A percentile compares a stretch with the other conserved stretches of the same genome.
phyloP scores from a whole-genome alignment of 768 basidiomycete species.

The Trametes maxima region DNA sequence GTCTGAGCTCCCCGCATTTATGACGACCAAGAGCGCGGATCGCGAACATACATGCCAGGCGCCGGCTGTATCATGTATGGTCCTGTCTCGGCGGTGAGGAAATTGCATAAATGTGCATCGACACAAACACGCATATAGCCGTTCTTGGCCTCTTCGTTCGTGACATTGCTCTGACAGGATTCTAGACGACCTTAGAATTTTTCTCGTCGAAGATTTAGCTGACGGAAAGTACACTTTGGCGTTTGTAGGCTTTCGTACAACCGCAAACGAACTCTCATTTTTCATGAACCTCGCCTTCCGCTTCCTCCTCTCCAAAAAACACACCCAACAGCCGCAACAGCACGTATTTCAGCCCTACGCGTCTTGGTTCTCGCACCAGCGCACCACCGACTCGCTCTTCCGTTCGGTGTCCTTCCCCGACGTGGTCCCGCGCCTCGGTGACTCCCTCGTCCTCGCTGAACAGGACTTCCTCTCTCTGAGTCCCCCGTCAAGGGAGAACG shows the following conservation, averaged over 20 bases:
- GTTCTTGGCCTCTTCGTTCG: too few relatives aligned
- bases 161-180: too few relatives aligned
- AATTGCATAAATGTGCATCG: too few relatives aligned
- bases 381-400: slow-evolving; percentile 49
- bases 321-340: slow-evolving; percentile 44
- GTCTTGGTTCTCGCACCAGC: slow-evolving; percentile 74
- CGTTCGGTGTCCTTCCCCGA: slow-evolving; percentile 62
- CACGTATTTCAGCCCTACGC: slow-evolving; percentile 62
- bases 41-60: too few relatives aligned
- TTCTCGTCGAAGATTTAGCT: too few relatives aligned
- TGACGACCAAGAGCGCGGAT: too few relatives aligned
- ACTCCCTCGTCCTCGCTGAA: slow-evolving; percentile 50
- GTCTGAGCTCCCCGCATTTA: too few relatives aligned
- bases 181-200: too few relatives aligned
- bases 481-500: slow-evolving; percentile 1
- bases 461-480: slow-evolving; percentile 53
- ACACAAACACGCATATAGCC: too few relatives aligned
- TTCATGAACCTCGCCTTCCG: slow-evolving; percentile 67
- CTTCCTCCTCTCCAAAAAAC: slow-evolving; percentile 54
- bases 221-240: background rate
- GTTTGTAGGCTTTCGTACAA: slow-evolving; percentile 48
- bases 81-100: too few relatives aligned
- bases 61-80: too few relatives aligned
- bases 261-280: slow-evolving; percentile 63
- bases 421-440: slow-evolving; percentile 50